Percentiles rank a stretch among this genome's conserved stretches.
Evolutionary conservation across 2,329 filamentous ascomycete species (phyloP).

Genomic region (Aspergillus sp.): DNA sequence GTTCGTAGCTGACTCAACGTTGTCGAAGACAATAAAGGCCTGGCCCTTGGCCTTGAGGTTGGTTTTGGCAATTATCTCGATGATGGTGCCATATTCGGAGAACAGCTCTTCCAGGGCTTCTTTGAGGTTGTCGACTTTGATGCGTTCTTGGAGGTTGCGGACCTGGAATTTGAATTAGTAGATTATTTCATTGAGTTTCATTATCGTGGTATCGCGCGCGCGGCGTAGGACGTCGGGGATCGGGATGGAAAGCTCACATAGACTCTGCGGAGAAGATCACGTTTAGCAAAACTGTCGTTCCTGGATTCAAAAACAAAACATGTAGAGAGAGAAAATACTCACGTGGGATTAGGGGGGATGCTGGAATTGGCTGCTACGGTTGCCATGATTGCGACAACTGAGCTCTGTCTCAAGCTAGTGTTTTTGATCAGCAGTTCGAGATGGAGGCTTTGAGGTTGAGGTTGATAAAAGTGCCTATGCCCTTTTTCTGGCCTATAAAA

Average conservation of each 20-base stretch:
- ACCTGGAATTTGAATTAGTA: constrained; percentile 33
- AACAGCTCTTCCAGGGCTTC: constrained; percentile 71
- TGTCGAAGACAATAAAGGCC: constrained; percentile 88
- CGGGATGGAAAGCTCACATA: constrained; percentile 28
- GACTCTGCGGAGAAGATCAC: constrained; percentile 25
- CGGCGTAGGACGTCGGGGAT: background rate
- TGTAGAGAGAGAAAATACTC: constrained; percentile 11
- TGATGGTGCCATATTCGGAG: constrained; percentile 75
- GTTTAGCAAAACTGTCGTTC: constrained; percentile 6
- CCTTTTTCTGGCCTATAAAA: accelerated
- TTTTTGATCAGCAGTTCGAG: constrained; percentile 5
- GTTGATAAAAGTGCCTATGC: background rate
- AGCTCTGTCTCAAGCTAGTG: constrained; percentile 15
- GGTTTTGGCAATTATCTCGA: constrained; percentile 81
- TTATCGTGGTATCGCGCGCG: background rate
- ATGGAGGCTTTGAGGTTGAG: background rate
- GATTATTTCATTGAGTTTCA: constrained; percentile 6
- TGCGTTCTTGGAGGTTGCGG: constrained; percentile 85
- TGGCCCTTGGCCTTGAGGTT: constrained; percentile 92
- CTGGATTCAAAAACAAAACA: background rate
- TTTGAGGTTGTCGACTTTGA: constrained; percentile 72
- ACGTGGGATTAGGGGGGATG: constrained; percentile 36
- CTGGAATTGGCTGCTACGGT: constrained; percentile 21
- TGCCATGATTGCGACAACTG: constrained; percentile 32
- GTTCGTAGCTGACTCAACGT: constrained; percentile 65